Conservation (phyloP, 768 basidiomycete species). For the Panaeolus cyanescens region DNA sequence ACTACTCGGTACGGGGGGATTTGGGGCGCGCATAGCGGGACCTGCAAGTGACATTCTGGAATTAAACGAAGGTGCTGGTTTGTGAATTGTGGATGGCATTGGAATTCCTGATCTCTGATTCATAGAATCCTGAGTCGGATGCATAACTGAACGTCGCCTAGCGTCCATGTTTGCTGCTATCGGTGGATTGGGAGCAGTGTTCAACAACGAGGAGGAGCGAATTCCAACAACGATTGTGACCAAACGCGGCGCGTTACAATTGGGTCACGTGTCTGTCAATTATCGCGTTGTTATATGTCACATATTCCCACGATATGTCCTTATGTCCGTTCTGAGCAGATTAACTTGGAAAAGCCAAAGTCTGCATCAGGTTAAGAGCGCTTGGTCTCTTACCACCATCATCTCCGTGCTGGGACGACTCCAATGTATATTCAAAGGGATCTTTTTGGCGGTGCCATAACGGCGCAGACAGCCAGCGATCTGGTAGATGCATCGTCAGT, state of each 20-base stretch:
- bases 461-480: constrained; percentile 48
- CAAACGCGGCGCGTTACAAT: constrained; percentile 31
- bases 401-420: no score
- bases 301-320: not conserved
- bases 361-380: not conserved
- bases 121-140: constrained; percentile 50
- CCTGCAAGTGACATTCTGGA: constrained; percentile 75
- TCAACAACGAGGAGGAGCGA: constrained; percentile 3
- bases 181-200: not conserved
- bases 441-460: constrained; percentile 90
- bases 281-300: constrained; percentile 1
- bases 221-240: constrained; percentile 6
- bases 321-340: not conserved
- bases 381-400: not conserved
- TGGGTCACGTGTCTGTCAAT: constrained; percentile 13
- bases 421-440: constrained; percentile 33
- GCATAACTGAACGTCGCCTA: constrained; percentile 61
- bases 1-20: constrained; percentile 41
- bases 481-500: constrained; percentile 89
- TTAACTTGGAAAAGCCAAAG: not conserved
- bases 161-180: constrained; percentile 40
- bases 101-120: constrained; percentile 68
- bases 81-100: constrained; percentile 75
- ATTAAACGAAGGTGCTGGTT: constrained; percentile 52
- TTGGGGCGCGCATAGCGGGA: constrained; percentile 64